A percentile compares a stretch with the other conserved stretches of the same genome.
phyloP scores from a whole-genome alignment of 768 basidiomycete species.

The Tulasnella sp. region DNA sequence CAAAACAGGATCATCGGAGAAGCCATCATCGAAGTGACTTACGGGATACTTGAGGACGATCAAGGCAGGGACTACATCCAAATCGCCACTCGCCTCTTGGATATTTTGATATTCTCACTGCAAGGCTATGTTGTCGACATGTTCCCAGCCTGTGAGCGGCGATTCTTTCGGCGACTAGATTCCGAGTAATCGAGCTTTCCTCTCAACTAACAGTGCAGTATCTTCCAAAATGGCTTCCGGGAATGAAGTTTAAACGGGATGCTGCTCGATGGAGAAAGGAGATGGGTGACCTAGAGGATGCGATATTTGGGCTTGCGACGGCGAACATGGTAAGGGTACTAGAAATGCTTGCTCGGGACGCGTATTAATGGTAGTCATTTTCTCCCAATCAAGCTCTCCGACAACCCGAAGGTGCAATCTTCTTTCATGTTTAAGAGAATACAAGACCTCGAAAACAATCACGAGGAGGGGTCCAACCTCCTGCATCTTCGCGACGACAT shows the following conservation, averaged over 20 bases:
- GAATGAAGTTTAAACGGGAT: conserved; percentile 10
- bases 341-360: too few species aligned
- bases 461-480: neutral
- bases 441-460: neutral
- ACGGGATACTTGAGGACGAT: neutral
- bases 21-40: neutral
- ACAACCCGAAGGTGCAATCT: neutral
- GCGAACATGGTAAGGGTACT: neutral
- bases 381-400: neutral
- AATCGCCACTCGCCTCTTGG: neutral
- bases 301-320: neutral
- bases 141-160: conserved; percentile 13
- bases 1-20: neutral
- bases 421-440: neutral
- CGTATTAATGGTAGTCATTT: neutral
- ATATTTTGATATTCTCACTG: neutral
- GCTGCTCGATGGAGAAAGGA: neutral
- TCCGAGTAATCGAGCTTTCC: neutral
- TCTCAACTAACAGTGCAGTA: neutral
- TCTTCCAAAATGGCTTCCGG: conserved; percentile 22
- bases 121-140: conserved; percentile 18
- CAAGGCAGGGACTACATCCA: neutral
- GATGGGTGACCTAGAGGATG: neutral
- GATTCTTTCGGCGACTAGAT: neutral
- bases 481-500: neutral